A percentile compares a stretch with the other conserved stretches of the same genome.
These are phyloP conservation scores for Ogataea ramenticola DNA, from an alignment of 805 yeast species.

Conservation along the genomic window DNA sequence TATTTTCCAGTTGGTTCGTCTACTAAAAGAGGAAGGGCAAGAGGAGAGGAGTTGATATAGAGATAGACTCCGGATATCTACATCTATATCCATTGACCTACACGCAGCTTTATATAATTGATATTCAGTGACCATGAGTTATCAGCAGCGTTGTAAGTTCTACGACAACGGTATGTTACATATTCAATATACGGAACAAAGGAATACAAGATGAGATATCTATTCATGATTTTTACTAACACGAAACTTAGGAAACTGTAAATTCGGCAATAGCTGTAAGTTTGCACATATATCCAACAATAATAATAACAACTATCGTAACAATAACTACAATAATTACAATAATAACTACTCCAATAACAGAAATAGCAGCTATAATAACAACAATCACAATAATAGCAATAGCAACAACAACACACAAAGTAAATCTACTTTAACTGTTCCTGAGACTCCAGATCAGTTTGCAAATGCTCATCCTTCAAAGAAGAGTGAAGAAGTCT, in stretches of 20 bases:
- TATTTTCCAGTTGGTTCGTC: too few species aligned
- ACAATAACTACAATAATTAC: conserved; percentile 2
- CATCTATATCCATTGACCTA: too few species aligned
- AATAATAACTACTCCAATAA: too few species aligned
- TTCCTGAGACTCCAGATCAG: background rate
- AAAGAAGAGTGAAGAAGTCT: conserved; percentile 9
- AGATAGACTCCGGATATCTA: too few species aligned
- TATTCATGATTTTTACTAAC: background rate
- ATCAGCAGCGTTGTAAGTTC: background rate
- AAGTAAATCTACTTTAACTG: background rate
- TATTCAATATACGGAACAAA: too few species aligned
- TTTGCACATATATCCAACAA: conserved; percentile 30
- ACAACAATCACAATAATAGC: background rate
- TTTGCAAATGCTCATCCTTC: conserved; percentile 1
- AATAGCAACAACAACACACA: background rate
- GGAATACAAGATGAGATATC: too few species aligned
- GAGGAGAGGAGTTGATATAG: too few species aligned
- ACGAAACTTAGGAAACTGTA: conserved; percentile 25
- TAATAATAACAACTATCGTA: conserved; percentile 2
- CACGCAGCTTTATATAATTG: too few species aligned
- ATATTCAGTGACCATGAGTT: background rate
- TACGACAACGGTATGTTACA: conserved; percentile 25
- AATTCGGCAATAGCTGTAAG: conserved; percentile 34
- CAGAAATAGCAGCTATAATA: conserved; percentile 3
- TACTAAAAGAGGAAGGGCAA: too few species aligned